Conservation (phyloP, 2,329 filamentous ascomycete genomes). For the Fusarium chlamydosporum region DNA sequence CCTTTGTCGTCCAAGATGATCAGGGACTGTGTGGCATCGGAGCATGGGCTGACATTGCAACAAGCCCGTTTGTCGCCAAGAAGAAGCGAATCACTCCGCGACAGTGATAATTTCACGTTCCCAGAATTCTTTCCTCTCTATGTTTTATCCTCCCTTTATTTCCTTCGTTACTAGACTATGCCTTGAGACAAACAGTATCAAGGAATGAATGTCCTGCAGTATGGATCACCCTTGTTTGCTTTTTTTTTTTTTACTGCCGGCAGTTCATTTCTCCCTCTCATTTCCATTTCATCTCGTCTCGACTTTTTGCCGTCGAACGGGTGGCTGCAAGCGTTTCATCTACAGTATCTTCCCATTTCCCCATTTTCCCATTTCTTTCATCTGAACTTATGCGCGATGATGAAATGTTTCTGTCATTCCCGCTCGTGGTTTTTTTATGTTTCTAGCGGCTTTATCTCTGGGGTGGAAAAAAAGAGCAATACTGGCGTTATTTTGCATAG, state of each 20-base stretch:
- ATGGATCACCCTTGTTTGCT: slow-evolving; percentile 12
- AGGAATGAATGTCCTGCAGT: slow-evolving; percentile 26
- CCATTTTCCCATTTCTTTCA: not conserved
- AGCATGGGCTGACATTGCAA: slow-evolving; percentile 43
- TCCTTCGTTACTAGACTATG: not conserved
- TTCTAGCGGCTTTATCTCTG: slow-evolving; percentile 1
- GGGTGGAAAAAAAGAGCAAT: not conserved
- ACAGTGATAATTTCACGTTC: slow-evolving; percentile 21
- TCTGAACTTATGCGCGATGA: slow-evolving; percentile 18
- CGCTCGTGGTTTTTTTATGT: slow-evolving; percentile 5
- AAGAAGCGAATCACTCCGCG: slow-evolving; percentile 26
- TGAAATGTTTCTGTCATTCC: slow-evolving; percentile 7
- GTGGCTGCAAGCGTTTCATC: slow-evolving; percentile 32
- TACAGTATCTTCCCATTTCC: slow-evolving; percentile 17
- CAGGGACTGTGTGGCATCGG: slow-evolving; percentile 41
- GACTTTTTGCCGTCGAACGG: slow-evolving; percentile 9
- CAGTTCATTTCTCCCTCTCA: slow-evolving; percentile 15
- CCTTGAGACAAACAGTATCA: slow-evolving; percentile 5
- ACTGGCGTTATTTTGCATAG: not conserved
- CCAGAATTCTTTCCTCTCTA: not conserved
- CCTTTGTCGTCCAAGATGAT: slow-evolving; percentile 14
- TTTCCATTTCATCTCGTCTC: slow-evolving; percentile 1
- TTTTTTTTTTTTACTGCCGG: slow-evolving; percentile 13
- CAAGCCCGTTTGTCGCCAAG: slow-evolving; percentile 29
- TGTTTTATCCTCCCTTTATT: not conserved